phyloP scores from a whole-genome alignment of 192 early-diverging fungal species.

The Coemansia sp. region DNA sequence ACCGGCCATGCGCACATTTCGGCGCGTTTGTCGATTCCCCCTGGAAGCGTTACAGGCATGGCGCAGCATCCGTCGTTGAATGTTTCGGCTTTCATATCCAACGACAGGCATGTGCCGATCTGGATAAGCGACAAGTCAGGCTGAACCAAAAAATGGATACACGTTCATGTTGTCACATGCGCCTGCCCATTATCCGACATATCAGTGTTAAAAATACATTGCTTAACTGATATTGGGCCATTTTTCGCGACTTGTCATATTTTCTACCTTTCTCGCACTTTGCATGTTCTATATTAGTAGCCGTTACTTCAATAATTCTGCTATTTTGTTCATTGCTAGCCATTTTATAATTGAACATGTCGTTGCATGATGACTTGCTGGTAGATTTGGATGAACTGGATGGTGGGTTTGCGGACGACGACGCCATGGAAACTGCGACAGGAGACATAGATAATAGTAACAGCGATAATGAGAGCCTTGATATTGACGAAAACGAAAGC shows the following conservation, averaged over 20 bases:
- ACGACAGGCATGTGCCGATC: slow-evolving; percentile 36
- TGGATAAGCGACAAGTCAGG: slow-evolving; percentile 15
- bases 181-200: not conserved
- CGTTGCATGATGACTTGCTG: slow-evolving; percentile 81
- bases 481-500: slow-evolving; percentile 26
- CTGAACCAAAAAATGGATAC: not conserved
- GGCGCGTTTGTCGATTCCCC: slow-evolving; percentile 54
- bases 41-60: slow-evolving; percentile 75
- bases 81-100: slow-evolving; percentile 54
- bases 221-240: too few relatives aligned
- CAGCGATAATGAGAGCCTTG: not conserved
- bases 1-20: slow-evolving; percentile 54
- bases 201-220: too few relatives aligned
- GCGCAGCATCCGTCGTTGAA: slow-evolving; percentile 83
- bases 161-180: not conserved
- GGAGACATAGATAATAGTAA: not conserved
- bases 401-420: slow-evolving; percentile 52
- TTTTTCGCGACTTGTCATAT: too few relatives aligned
- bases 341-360: slow-evolving; percentile 51
- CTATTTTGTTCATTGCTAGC: too few relatives aligned
- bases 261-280: too few relatives aligned
- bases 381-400: slow-evolving; percentile 83
- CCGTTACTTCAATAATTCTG: too few relatives aligned
- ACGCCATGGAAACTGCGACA: slow-evolving; percentile 11
- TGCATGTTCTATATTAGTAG: not conserved